Percentiles rank a stretch among this genome's conserved stretches.
phyloP scores from a whole-genome alignment of 352 stramenopile genomes.

The Phytophthora nicotianae region DNA sequence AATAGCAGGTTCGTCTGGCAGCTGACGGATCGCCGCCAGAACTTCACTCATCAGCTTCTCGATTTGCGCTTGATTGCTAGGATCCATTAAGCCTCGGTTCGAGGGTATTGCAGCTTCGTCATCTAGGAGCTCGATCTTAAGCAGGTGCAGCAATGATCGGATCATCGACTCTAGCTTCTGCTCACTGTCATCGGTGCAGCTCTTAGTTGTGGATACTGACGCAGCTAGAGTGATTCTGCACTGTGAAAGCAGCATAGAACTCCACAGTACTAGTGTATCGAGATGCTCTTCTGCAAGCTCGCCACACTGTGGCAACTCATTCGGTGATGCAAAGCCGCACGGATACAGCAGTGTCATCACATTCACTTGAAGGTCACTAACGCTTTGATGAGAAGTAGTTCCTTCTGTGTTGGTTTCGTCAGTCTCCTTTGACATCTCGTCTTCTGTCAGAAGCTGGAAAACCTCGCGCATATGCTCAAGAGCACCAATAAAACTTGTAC shows the following conservation, averaged over 20 bases:
- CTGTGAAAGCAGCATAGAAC: conserved; percentile 49
- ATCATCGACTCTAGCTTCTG: conserved; percentile 8
- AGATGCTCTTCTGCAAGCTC: conserved; percentile 54
- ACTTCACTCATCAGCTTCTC: conserved; percentile 28
- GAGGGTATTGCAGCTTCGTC: conserved; percentile 8
- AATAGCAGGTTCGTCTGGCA: conserved; percentile 4
- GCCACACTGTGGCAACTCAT: conserved; percentile 40
- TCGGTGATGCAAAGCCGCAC: conserved; percentile 33
- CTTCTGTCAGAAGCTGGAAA: conserved; percentile 18
- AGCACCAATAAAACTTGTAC: conserved; percentile 56
- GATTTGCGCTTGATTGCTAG: conserved; percentile 22
- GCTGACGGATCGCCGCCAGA: conserved; percentile 9
- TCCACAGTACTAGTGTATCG: conserved; percentile 51
- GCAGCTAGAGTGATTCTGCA: conserved; percentile 35
- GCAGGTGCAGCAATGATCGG: conserved; percentile 16
- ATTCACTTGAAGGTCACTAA: conserved; percentile 22
- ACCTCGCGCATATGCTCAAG: conserved; percentile 49
- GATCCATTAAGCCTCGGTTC: conserved; percentile 21
- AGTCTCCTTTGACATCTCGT: neutral
- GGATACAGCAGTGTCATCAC: conserved; percentile 47
- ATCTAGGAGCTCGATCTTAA: conserved; percentile 24
- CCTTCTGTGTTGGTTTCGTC: neutral
- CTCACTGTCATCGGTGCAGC: neutral
- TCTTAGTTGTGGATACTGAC: neutral
- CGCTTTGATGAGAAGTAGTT: neutral